Evolutionary conservation across 768 basidiomycete species (phyloP).

Genomic region (Rhodotorula sphaerocarpa): DNA sequence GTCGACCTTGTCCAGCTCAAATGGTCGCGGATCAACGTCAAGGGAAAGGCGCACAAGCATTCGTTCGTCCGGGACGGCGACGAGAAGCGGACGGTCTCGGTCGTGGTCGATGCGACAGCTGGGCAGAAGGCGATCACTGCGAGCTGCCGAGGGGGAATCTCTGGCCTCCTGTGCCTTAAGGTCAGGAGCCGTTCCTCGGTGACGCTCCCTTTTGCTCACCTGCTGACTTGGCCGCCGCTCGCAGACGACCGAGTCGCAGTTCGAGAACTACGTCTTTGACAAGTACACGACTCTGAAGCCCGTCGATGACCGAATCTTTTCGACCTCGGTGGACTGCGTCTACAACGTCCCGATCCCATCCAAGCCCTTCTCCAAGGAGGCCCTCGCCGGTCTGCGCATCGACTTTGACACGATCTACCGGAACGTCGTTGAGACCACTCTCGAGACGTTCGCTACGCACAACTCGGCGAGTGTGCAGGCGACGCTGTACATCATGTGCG

Average conservation of each 20-base stretch:
- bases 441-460: constrained; percentile 75
- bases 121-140: constrained; percentile 60
- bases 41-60: constrained; percentile 57
- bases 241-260: constrained; percentile 63
- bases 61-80: constrained; percentile 83
- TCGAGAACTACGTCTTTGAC: constrained; percentile 49
- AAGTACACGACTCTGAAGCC: constrained; percentile 67
- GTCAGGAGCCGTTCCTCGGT: too few species aligned
- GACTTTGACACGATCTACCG: constrained; percentile 53
- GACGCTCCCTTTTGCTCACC: too few species aligned
- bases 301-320: constrained; percentile 82
- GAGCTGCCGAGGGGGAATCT: constrained; percentile 47
- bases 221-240: too few species aligned
- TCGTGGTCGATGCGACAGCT: constrained; percentile 51
- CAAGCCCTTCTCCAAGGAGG: constrained; percentile 48
- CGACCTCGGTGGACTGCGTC: constrained; percentile 68
- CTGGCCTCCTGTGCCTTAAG: constrained; percentile 59
- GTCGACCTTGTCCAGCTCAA: constrained; percentile 49
- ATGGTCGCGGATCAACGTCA: constrained; percentile 57
- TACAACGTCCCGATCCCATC: constrained; percentile 41
- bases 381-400: constrained; percentile 44
- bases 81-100: constrained; percentile 61
- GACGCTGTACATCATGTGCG: constrained; percentile 51
- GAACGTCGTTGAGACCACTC: constrained; percentile 56
- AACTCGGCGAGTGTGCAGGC: constrained; percentile 72